Conservation (phyloP, 345 rosid genomes). For the Atalantia buxifolia region DNA sequence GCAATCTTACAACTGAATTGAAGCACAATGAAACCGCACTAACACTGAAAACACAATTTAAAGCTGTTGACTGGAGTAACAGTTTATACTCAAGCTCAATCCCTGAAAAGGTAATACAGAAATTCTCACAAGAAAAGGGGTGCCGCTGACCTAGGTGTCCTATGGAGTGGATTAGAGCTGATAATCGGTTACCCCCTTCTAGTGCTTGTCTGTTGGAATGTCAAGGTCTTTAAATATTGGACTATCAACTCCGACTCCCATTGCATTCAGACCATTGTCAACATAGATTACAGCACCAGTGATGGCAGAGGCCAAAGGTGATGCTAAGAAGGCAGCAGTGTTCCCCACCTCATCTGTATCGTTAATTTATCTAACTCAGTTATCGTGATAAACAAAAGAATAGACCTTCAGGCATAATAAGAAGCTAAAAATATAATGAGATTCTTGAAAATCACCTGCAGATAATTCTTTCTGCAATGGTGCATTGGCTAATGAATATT, state of each 20-base stretch:
- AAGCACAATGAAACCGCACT: not conserved
- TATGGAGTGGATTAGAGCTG: not conserved
- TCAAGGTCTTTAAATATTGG: conserved; percentile 75
- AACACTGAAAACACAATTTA: not conserved
- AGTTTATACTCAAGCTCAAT: not conserved
- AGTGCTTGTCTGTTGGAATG: conserved; percentile 52
- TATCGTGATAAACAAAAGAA: not conserved
- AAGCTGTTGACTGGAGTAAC: not conserved
- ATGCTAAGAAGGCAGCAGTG: conserved; percentile 86
- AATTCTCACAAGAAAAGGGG: not conserved
- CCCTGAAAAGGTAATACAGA: not conserved
- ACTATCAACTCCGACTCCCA: conserved; percentile 93
- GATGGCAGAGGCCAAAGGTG: conserved; percentile 91
- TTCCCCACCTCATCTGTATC: conserved; percentile 91
- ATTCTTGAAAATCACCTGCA: conserved; percentile 50
- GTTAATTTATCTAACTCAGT: conserved; percentile 4
- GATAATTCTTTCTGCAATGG: conserved; percentile 84
- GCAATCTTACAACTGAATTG: not conserved
- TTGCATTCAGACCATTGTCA: conserved; percentile 92
- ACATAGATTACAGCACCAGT: conserved; percentile 85
- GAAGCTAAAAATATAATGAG: not conserved
- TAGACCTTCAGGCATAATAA: not conserved
- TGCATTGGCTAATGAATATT: conserved; percentile 74
- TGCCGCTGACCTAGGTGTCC: conserved; percentile 1
- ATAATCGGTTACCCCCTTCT: conserved; percentile 3